A percentile compares a stretch with the other conserved stretches of the same genome.
Evolutionary conservation across 441 rosid species (phyloP).

Genomic region (Hypseocharis bilobata): DNA sequence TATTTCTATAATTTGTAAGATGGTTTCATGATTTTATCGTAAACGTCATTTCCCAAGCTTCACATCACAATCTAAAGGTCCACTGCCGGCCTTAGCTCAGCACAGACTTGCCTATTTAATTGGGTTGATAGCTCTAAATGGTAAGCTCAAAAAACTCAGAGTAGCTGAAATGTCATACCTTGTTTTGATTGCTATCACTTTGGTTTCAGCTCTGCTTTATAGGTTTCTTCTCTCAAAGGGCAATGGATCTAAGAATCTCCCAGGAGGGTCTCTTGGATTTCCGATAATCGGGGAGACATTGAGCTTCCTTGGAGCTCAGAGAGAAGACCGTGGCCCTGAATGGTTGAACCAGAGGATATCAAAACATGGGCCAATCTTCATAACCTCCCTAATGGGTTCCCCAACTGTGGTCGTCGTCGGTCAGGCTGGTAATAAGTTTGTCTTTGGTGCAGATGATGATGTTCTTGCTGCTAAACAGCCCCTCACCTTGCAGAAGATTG

Average conservation of each 20-base stretch:
- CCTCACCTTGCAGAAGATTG: background rate
- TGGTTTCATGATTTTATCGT: background rate
- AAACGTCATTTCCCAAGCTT: background rate
- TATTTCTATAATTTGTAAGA: background rate
- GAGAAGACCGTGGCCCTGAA: background rate
- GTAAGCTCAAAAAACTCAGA: background rate
- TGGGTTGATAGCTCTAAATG: background rate
- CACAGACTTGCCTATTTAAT: background rate
- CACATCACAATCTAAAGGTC: background rate
- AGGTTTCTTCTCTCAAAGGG: background rate
- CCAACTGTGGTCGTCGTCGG: background rate
- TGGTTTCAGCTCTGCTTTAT: background rate
- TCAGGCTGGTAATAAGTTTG: slow-evolving; percentile 1
- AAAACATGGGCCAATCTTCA: background rate
- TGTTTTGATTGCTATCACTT: background rate
- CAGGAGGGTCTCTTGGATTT: background rate
- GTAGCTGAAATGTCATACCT: background rate
- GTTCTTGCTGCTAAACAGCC: background rate
- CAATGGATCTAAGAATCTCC: background rate
- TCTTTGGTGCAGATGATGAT: background rate
- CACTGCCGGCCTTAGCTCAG: background rate
- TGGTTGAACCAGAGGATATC: slow-evolving; percentile 1
- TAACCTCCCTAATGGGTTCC: background rate
- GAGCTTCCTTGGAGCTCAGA: background rate
- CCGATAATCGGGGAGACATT: background rate